Percentiles rank a stretch among this genome's conserved stretches.
Evolutionary conservation across 139 green algal species (phyloP).

Genomic region (Closterium sp.): DNA sequence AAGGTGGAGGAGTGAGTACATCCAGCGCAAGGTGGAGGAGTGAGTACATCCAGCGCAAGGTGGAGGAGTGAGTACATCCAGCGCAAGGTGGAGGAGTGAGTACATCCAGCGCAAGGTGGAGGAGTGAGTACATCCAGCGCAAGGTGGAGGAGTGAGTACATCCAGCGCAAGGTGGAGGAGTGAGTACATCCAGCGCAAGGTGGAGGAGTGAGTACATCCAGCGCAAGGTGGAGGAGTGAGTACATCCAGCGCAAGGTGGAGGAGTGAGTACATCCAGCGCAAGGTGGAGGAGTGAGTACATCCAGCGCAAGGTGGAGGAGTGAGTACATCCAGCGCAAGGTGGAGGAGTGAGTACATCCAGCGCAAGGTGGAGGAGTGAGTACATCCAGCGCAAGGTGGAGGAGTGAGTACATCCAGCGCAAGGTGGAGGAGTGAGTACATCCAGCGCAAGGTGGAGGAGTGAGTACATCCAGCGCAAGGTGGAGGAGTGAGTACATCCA

Average conservation of each 20-base stretch:
- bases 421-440: background rate
- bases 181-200: background rate
- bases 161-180: background rate
- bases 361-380: background rate
- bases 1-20: background rate
- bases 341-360: background rate
- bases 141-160: background rate
- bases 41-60: background rate
- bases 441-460: background rate
- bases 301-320: background rate
- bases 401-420: background rate
- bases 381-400: background rate
- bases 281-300: background rate
- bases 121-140: background rate
- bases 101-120: background rate
- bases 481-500: background rate
- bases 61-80: background rate
- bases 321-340: background rate
- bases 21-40: background rate
- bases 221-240: background rate
- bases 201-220: background rate
- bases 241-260: background rate
- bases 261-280: background rate
- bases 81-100: background rate
- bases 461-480: background rate